A percentile compares a stretch with the other conserved stretches of the same genome.
phyloP scores from a whole-genome alignment of 2,329 filamentous ascomycete species.

The Trichoderma harzianum region DNA sequence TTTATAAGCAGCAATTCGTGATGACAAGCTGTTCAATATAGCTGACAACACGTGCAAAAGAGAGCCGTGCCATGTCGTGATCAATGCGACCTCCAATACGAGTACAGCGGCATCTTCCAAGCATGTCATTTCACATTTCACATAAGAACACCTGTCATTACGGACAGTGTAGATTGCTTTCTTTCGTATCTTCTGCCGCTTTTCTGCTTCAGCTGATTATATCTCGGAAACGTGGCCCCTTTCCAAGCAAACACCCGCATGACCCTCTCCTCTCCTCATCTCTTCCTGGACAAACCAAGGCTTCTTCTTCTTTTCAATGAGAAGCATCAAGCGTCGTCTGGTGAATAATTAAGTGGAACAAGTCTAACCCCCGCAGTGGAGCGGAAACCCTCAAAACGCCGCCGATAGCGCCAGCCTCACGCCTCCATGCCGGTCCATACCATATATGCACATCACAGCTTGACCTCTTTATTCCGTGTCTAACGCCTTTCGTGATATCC shows the following conservation, averaged over 20 bases:
- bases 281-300: neutral
- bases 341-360: slow-evolving; percentile 5
- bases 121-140: neutral
- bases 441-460: neutral
- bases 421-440: neutral
- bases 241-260: neutral
- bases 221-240: neutral
- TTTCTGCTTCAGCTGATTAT: neutral
- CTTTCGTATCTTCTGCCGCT: neutral
- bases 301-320: neutral
- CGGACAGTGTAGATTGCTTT: neutral
- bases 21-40: neutral
- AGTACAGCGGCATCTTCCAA: neutral
- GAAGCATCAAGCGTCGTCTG: neutral
- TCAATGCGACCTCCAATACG: neutral
- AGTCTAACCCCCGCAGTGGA: slow-evolving; percentile 4
- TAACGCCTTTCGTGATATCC: neutral
- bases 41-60: neutral
- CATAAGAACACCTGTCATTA: slow-evolving; percentile 2
- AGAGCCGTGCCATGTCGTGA: too few relatives aligned
- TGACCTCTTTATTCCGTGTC: neutral
- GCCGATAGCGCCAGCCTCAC: neutral
- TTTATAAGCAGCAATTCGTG: neutral
- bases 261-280: neutral
- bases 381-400: slow-evolving; percentile 8